phyloP scores from a whole-genome alignment of 306 rosid genomes.

The Bauhinia variegata region DNA sequence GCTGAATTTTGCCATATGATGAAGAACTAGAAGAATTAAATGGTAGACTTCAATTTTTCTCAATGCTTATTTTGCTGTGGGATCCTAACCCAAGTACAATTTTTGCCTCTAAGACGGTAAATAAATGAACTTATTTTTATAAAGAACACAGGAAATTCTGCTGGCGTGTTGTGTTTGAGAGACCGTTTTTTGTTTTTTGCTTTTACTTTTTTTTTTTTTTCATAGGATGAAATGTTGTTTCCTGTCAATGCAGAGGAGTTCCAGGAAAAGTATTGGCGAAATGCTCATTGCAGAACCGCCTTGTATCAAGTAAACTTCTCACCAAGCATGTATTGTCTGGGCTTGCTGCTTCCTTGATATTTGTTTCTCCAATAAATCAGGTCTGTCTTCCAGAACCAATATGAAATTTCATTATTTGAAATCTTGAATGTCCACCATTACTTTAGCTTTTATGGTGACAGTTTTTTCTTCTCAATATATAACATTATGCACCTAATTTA shows the following conservation, averaged over 20 bases:
- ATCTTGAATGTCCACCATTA: slow-evolving; percentile 17
- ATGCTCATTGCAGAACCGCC: slow-evolving; percentile 49
- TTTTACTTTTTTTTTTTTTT: background rate
- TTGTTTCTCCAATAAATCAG: slow-evolving; percentile 71
- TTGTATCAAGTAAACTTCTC: slow-evolving; percentile 49
- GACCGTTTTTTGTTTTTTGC: background rate
- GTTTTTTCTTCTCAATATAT: background rate
- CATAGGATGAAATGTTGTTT: slow-evolving; percentile 33
- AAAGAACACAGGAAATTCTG: slow-evolving; percentile 1
- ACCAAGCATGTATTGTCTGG: slow-evolving; percentile 66
- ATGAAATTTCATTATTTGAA: slow-evolving; percentile 22
- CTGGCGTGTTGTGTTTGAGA: slow-evolving; percentile 7
- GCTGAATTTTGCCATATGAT: background rate
- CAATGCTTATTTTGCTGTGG: background rate
- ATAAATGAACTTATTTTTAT: background rate
- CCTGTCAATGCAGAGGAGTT: slow-evolving; percentile 50
- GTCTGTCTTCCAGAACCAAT: slow-evolving; percentile 42
- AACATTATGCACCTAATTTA: background rate
- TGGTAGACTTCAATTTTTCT: background rate
- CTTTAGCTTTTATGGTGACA: background rate
- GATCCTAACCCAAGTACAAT: slow-evolving; percentile 3
- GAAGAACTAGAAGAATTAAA: background rate
- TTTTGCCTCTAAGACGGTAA: slow-evolving; percentile 6
- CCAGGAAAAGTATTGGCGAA: slow-evolving; percentile 54
- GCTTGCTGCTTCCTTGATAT: slow-evolving; percentile 72